phyloP scores from a whole-genome alignment of 306 rosid species.

The Castanospermum australe region DNA sequence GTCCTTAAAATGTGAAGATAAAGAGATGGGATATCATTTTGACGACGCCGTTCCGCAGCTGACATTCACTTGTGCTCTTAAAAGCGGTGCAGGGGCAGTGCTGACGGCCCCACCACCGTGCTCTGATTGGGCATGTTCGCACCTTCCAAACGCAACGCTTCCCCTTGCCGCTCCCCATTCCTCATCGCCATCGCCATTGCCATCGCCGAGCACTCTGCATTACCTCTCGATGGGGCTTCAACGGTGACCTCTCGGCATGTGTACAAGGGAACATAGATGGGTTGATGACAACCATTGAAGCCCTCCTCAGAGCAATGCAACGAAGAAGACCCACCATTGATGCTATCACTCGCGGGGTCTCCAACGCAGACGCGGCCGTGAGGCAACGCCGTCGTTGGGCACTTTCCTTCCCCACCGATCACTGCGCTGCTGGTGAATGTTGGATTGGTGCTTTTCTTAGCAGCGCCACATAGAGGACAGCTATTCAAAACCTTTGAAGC shows the following conservation, averaged over 20 bases:
- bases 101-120: conserved; percentile 24
- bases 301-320: neutral
- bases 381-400: conserved; percentile 44
- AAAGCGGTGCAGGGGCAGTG: neutral
- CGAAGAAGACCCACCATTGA: neutral
- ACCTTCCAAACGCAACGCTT: conserved; percentile 15
- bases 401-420: conserved; percentile 28
- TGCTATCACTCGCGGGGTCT: neutral
- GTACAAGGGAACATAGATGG: conserved; percentile 9
- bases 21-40: neutral
- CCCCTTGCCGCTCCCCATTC: neutral
- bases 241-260: neutral
- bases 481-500: conserved; percentile 31
- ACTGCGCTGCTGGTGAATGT: conserved; percentile 32
- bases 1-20: too few species aligned
- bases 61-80: neutral
- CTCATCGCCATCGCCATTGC: neutral
- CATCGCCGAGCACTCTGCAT: neutral
- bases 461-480: conserved; percentile 45
- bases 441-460: conserved; percentile 20
- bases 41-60: neutral
- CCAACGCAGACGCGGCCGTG: neutral
- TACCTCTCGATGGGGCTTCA: neutral
- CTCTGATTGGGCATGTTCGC: conserved; percentile 35
- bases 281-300: neutral